Percentiles rank a stretch among this genome's conserved stretches.
These are phyloP conservation scores for Fusarium torreyae DNA, from an alignment of 2,329 filamentous ascomycete genomes.

Conservation along the genomic window DNA sequence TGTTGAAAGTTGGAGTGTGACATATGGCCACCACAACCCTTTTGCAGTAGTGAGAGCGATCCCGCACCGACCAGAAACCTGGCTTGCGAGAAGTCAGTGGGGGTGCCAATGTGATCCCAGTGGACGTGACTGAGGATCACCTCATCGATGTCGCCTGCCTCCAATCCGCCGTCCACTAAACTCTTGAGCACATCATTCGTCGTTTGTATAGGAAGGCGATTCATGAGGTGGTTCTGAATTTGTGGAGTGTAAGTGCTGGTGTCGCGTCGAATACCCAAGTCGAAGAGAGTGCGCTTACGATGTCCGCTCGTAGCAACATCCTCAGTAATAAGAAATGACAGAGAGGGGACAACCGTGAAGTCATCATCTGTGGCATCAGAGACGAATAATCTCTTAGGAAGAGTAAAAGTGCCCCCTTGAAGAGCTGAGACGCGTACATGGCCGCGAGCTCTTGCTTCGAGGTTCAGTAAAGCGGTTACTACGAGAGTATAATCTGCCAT, in stretches of 20 bases:
- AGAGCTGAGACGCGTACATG: slow-evolving; percentile 2
- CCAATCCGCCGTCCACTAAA: not conserved
- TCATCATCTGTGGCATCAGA: not conserved
- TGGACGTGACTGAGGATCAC: slow-evolving; percentile 68
- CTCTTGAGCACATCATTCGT: not conserved
- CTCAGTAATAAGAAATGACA: slow-evolving; percentile 20
- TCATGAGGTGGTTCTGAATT: too few species aligned
- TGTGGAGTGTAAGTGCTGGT: too few species aligned
- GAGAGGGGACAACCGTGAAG: slow-evolving; percentile 10
- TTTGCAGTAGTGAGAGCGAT: too few species aligned
- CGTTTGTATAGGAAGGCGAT: not conserved
- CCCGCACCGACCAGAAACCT: too few species aligned
- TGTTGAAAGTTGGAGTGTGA: too few species aligned
- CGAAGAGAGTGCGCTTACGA: slow-evolving; percentile 8
- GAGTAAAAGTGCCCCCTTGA: slow-evolving; percentile 14
- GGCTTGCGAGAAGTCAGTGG: too few species aligned
- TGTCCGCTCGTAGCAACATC: not conserved
- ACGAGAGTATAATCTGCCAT: too few species aligned
- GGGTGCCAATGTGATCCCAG: slow-evolving; percentile 61
- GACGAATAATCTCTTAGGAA: slow-evolving; percentile 22
- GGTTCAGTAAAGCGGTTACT: not conserved
- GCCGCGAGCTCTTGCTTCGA: not conserved
- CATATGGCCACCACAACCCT: too few species aligned
- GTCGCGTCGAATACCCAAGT: slow-evolving; percentile 5
- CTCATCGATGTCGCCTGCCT: slow-evolving; percentile 46